These are phyloP conservation scores for Schizosaccharomyces pombe DNA, from an alignment of 805 yeast genomes.

Conservation along the genomic window DNA sequence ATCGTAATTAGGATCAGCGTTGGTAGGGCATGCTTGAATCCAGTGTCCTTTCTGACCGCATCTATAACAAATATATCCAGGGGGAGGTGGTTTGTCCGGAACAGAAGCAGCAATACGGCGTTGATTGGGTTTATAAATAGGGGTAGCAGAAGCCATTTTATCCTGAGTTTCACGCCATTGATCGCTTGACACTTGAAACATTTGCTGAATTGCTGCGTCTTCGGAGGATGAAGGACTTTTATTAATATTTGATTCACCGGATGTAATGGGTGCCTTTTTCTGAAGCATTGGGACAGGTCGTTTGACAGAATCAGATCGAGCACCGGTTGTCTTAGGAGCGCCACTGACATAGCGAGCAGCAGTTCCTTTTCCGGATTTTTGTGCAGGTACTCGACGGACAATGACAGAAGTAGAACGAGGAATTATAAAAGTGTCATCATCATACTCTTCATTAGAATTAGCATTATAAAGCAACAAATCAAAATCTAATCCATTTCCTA, in stretches of 20 bases:
- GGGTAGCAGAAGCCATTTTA: constrained; percentile 63
- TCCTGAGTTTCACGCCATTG: constrained; percentile 93
- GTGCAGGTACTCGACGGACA: constrained; percentile 52
- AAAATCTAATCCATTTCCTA: constrained; percentile 60
- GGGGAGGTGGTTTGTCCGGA: constrained; percentile 66
- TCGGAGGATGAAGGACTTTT: constrained; percentile 27
- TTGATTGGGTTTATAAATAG: constrained; percentile 27
- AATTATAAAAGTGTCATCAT: constrained; percentile 73
- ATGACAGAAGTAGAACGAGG: constrained; percentile 70
- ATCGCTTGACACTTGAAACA: constrained; percentile 82
- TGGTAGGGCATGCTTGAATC: constrained; percentile 89
- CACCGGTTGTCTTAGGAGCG: constrained; percentile 31
- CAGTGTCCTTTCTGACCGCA: constrained; percentile 93
- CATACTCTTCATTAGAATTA: constrained; percentile 50
- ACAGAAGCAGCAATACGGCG: constrained; percentile 6
- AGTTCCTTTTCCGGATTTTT: constrained; percentile 24
- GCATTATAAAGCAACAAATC: constrained; percentile 51
- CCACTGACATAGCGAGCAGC: constrained; percentile 43
- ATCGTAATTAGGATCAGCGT: constrained; percentile 79
- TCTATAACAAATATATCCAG: constrained; percentile 85
- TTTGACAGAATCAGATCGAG: constrained; percentile 12
- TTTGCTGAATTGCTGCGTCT: constrained; percentile 66
- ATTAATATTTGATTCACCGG: constrained; percentile 6
- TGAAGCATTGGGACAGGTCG: neutral
- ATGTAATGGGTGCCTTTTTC: constrained; percentile 5